Base-by-base conservation (phyloP, 306 rosid species). In the cucumber (Cucumis sativus) region DNA sequence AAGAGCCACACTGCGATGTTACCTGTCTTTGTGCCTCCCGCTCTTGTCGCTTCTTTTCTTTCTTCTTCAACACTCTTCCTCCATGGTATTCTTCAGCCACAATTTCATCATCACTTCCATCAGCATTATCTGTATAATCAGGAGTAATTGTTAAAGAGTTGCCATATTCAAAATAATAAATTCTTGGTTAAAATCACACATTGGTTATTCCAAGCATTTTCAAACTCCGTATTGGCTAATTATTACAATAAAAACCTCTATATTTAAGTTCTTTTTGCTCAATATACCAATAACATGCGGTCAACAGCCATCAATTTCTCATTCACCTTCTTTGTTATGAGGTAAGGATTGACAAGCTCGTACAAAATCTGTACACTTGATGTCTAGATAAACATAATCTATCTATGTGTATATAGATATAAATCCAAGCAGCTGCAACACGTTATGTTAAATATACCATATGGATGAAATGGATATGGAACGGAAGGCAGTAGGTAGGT, bases 1-100 rank as follows among this genome's bases (percentile, higher is more conserved):
- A 23, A 23, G 25, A 23, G 25, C 25, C 25, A 23, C 25, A 23
- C 25, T 23, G 25, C 1, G 25, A 23, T 23, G 77, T 77, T 71
- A 88, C 99, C 89, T 92, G 97, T 78, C 97, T 83, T 4, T 91
- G 97, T 33, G 93, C 90, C 80, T 92, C 99, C 78, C 97, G 89
- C 84, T 92, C 99, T 82, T 95, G 91, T 84, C 89, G 87, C 84
- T 88, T 95, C 82, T 82, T 87, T 83, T 91, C 99, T 85, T 86
- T 92, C 77, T 94, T 94, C 77, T 65, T 89, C 62, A 85, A 77
- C 61, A 86, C 91, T 82, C 70, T 85, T 66, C 86, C 93, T 80
- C 87, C 97, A 79, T 85, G 71, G 55, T 78, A 33, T 71, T 85
- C 94, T 20, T 67, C 92, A 9, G 41, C 93, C 72, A 45, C 85